These are phyloP conservation scores for Hyphopichia fennica DNA, from an alignment of 1,139 yeast genomes.

Conservation along the genomic window DNA sequence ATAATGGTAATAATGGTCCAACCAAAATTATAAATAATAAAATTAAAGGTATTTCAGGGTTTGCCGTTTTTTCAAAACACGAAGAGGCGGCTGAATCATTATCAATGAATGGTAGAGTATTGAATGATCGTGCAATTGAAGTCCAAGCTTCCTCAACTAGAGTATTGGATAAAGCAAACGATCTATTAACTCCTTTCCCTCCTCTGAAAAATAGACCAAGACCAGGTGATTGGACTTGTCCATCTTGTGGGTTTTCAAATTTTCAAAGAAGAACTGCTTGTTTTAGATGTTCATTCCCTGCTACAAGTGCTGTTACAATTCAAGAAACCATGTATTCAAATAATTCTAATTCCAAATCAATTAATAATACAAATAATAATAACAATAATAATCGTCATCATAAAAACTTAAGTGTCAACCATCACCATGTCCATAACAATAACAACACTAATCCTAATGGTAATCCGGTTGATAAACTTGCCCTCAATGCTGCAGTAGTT, in stretches of 20 bases:
- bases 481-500: conserved; percentile 10
- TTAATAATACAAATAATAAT: conserved; percentile 8
- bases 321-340: conserved; percentile 39
- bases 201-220: conserved; percentile 87
- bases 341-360: conserved; percentile 7
- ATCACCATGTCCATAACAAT: conserved; percentile 11
- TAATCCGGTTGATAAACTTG: conserved; percentile 12
- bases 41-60: conserved; percentile 57
- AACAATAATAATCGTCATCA: conserved; percentile 6
- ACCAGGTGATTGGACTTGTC: conserved; percentile 98
- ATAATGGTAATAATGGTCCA: conserved; percentile 5
- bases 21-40: conserved; percentile 4
- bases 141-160: conserved; percentile 82
- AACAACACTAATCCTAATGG: conserved; percentile 12
- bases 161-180: conserved; percentile 80
- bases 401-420: conserved; percentile 8
- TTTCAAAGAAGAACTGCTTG: conserved; percentile 95
- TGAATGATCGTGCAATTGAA: conserved; percentile 75
- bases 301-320: conserved; percentile 66
- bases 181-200: conserved; percentile 80
- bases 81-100: conserved; percentile 83
- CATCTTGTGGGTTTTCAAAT: conserved; percentile 92
- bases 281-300: conserved; percentile 89
- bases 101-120: conserved; percentile 73
- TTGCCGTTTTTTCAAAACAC: conserved; percentile 81